A percentile compares a stretch with the other conserved stretches of the same genome.
phyloP scores from a whole-genome alignment of 73 alveolate species.

The Urostyla sp. region DNA sequence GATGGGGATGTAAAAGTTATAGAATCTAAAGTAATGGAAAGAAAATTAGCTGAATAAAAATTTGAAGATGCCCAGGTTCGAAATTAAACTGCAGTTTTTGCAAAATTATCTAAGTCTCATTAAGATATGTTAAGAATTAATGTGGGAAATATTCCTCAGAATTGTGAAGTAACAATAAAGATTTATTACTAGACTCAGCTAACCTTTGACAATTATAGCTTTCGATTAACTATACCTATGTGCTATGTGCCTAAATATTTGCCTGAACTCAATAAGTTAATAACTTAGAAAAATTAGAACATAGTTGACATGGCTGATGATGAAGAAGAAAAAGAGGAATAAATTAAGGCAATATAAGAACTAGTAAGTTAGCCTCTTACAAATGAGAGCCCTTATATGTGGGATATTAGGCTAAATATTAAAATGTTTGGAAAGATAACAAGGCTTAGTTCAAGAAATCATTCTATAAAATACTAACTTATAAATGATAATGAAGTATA shows the following conservation, averaged over 20 bases:
- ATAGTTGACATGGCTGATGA: constrained; percentile 25
- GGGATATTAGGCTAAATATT: neutral
- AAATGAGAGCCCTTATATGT: neutral
- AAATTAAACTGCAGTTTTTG: constrained; percentile 38
- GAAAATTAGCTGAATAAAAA: constrained; percentile 28
- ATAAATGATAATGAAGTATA: neutral
- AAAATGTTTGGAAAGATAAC: constrained; percentile 6
- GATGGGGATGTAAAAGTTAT: constrained; percentile 46
- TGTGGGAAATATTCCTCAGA: too few relatives aligned
- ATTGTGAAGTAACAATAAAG: too few relatives aligned
- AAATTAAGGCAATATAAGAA: constrained; percentile 1
- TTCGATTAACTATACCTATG: too few relatives aligned
- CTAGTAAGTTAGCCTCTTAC: constrained; percentile 38
- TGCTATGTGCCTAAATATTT: too few relatives aligned
- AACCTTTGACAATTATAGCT: too few relatives aligned
- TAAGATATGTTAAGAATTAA: too few relatives aligned
- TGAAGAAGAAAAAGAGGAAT: neutral
- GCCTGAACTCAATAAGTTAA: too few relatives aligned
- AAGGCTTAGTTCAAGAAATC: constrained; percentile 12
- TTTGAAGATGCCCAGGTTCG: constrained; percentile 39
- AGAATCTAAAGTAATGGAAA: constrained; percentile 6
- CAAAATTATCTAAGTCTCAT: too few relatives aligned
- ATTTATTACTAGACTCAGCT: too few relatives aligned
- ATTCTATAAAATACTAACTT: constrained; percentile 1
- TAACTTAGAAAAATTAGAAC: too few relatives aligned